Conservation (phyloP, 2,329 filamentous ascomycete genomes). For the Colletotrichum tanaceti region DNA sequence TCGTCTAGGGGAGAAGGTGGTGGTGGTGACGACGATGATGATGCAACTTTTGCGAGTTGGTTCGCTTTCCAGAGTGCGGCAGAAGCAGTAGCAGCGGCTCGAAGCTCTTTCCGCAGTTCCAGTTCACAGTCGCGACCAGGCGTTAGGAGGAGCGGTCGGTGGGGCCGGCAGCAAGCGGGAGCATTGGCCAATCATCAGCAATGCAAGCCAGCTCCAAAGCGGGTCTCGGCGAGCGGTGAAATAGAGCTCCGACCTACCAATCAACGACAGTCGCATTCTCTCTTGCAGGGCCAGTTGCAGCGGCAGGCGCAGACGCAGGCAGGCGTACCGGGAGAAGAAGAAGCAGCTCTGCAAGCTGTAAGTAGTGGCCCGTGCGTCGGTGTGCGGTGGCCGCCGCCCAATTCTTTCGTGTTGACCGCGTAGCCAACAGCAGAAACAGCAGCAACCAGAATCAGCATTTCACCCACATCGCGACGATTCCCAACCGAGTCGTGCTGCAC, state of each 20-base stretch:
- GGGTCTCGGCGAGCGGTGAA: slow-evolving; percentile 4
- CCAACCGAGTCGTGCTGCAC: not conserved
- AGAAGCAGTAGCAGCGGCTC: not conserved
- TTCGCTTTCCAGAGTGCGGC: slow-evolving; percentile 12
- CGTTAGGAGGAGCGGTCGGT: slow-evolving; percentile 4
- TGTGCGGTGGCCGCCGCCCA: slow-evolving; percentile 19
- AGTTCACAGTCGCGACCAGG: slow-evolving; percentile 5
- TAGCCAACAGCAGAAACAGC: slow-evolving; percentile 2
- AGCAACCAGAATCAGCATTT: slow-evolving; percentile 8
- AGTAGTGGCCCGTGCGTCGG: slow-evolving; percentile 14
- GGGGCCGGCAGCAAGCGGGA: not conserved
- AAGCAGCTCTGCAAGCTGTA: slow-evolving; percentile 25
- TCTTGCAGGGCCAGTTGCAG: no score
- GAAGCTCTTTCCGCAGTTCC: slow-evolving; percentile 17
- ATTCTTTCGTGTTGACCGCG: slow-evolving; percentile 36
- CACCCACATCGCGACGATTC: not conserved
- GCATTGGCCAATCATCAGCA: slow-evolving; percentile 10
- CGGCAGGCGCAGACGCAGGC: not conserved
- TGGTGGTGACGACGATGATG: not conserved
- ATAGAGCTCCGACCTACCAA: slow-evolving; percentile 13
- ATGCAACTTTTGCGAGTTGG: slow-evolving; percentile 15
- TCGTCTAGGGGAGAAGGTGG: not conserved
- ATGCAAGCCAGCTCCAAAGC: not conserved
- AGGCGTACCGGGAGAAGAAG: not conserved
- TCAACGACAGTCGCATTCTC: slow-evolving; percentile 20